Evolutionary conservation across 208 protist genomes (phyloP), one percentile per base, ranked within the genome.

Genomic region (Hexamita inflata): DNA sequence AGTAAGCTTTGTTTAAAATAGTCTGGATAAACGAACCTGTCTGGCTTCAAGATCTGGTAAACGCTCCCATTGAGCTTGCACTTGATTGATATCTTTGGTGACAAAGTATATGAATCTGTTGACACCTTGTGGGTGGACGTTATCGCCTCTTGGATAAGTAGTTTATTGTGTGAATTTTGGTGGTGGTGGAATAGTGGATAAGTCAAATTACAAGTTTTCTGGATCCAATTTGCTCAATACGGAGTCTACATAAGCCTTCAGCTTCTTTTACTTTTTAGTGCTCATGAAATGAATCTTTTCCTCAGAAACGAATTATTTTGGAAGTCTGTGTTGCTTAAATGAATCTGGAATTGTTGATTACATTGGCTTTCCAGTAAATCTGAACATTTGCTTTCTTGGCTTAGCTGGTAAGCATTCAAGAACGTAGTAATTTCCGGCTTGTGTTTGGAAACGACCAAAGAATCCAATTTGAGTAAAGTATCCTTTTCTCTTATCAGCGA

Each of bases 81-180:
- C 60, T 28, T 45, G 4, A 19, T 9, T 35, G 11, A 70, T 32
- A 45, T 70, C 40, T 70, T n/a, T 45, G 4, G 64, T 70, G 15
- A 70, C 64, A 70, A 70, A 70, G 38, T 70, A 70, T 24, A 57
- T 38, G 35, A 70, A 70, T 11, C 35, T 35, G n/a, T 70, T 70
- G 7, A 45, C 64, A n/a, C 64, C 64, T 38, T 70, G 30, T 32
- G 9, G 35, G n/a, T 70, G 64, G 34, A 70, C 64, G 9, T 45
- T 45, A 49, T 70, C 64, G 35, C 64, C 64, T 15, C 11, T n/a
- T 32, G 64, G 64, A 35, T 57, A n/a, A 49, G 42, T 38, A 4
- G 28, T 15, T 49, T n/a, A 38, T 28, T 32, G 9, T 11, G n/a
- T n/a, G 15, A 35, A 19, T 34, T 45, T 35, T 24, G 64, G 64